These are phyloP conservation scores for Flaveria floridana DNA, from an alignment of 140 eudicot genomes.

Conservation along the genomic window DNA sequence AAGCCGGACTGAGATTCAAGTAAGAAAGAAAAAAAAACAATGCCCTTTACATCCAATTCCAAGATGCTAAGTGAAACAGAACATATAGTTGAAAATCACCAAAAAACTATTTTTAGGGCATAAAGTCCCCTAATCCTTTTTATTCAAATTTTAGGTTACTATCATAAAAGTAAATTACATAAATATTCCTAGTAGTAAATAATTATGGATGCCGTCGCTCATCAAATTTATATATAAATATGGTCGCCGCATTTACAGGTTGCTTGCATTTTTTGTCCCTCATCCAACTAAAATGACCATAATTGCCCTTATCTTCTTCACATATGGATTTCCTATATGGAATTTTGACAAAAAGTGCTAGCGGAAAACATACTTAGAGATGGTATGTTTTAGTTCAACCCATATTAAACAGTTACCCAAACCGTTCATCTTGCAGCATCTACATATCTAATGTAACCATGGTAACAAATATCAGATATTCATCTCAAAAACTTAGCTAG, in stretches of 20 bases:
- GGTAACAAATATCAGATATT: neutral
- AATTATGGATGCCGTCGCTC: neutral
- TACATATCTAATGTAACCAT: neutral
- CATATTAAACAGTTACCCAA: neutral
- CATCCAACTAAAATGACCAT: neutral
- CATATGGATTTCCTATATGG: neutral
- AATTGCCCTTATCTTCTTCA: neutral
- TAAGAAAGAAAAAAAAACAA: constrained; percentile 6
- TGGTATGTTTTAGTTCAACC: neutral
- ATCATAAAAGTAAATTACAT: neutral
- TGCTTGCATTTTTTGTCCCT: neutral
- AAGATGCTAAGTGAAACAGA: neutral
- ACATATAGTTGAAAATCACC: neutral
- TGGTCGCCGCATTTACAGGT: neutral
- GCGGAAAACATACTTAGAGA: neutral
- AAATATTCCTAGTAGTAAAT: neutral
- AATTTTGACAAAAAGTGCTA: neutral
- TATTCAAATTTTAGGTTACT: neutral
- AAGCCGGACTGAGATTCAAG: constrained; percentile 8
- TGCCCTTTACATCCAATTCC: constrained; percentile 12
- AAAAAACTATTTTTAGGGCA: neutral
- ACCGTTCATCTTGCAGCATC: neutral
- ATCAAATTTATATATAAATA: neutral
- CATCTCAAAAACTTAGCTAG: constrained; percentile 10
- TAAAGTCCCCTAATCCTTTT: neutral